A percentile compares a stretch with the other conserved stretches of the same genome.
Conservation (phyloP, 2,329 filamentous ascomycete genomes). For the Aspergillus sp. region DNA sequence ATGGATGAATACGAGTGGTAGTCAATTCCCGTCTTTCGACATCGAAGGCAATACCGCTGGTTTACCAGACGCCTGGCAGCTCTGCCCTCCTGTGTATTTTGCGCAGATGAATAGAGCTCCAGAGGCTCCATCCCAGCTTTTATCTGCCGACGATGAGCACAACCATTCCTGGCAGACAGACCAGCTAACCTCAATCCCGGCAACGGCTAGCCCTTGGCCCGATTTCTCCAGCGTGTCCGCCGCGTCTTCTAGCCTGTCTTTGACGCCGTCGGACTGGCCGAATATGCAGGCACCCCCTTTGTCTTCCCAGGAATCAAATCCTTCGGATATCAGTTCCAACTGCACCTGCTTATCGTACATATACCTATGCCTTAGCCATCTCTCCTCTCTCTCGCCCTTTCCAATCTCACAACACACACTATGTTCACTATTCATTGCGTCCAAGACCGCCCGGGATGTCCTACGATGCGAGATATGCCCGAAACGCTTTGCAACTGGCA, state of each 20-base stretch:
- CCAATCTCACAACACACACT: constrained; percentile 35
- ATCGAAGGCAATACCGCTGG: constrained; percentile 9
- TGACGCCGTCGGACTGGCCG: constrained; percentile 13
- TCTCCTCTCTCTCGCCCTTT: constrained; percentile 33
- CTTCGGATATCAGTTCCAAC: constrained; percentile 13
- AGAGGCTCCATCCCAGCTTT: constrained; percentile 10
- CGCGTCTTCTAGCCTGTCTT: constrained; percentile 19
- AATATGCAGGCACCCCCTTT: constrained; percentile 12
- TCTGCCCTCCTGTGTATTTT: constrained; percentile 21
- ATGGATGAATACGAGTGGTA: constrained; percentile 16
- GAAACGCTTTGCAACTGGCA: constrained; percentile 30
- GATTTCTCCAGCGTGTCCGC: constrained; percentile 32
- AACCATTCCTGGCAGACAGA: constrained; percentile 17
- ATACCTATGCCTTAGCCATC: constrained; percentile 36
- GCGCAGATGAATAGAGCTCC: constrained; percentile 6
- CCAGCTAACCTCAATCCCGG: constrained; percentile 15
- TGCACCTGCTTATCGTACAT: constrained; percentile 35
- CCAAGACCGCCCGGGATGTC: constrained; percentile 32
- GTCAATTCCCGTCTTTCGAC: constrained; percentile 9
- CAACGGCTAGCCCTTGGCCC: constrained; percentile 30
- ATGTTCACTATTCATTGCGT: constrained; percentile 34
- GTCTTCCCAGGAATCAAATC: constrained; percentile 13
- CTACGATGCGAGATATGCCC: constrained; percentile 36
- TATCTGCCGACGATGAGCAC: constrained; percentile 16
- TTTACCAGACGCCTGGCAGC: constrained; percentile 15